Evolutionary conservation across 306 rosid genomes (phyloP).

Genomic region (Quercus suber): DNA sequence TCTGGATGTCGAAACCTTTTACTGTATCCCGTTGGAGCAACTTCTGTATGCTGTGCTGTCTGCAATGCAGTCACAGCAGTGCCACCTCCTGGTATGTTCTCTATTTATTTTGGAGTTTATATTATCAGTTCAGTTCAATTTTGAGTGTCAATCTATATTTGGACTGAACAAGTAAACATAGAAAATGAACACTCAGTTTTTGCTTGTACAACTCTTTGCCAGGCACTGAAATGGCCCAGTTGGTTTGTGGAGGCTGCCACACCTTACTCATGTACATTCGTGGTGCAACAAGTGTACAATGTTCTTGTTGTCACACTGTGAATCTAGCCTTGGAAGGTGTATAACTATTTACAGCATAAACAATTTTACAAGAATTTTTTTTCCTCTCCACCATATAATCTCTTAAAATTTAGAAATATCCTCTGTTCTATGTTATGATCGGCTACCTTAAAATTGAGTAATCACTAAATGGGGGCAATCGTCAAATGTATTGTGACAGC

Average conservation of each 20-base stretch:
- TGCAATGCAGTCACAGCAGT: conserved; percentile 96
- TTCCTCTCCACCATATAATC: conserved; percentile 7
- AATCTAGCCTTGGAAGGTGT: conserved; percentile 97
- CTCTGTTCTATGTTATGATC: not conserved
- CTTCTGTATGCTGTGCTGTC: conserved; percentile 97
- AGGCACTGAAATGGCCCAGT: conserved; percentile 99
- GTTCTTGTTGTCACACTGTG: conserved; percentile 98
- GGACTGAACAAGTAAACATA: conserved; percentile 1
- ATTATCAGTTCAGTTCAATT: conserved; percentile 14
- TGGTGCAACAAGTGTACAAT: conserved; percentile 93
- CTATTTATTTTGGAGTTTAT: not conserved
- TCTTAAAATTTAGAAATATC: not conserved
- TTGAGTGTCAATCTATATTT: not conserved
- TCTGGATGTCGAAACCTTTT: conserved; percentile 95
- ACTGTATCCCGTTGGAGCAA: conserved; percentile 89
- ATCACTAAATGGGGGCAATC: conserved; percentile 10
- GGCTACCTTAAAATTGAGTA: not conserved
- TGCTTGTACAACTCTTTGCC: conserved; percentile 5
- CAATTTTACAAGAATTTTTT: not conserved
- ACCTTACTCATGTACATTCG: conserved; percentile 96
- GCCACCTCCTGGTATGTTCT: conserved; percentile 83
- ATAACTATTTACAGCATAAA: not conserved
- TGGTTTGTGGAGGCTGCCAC: conserved; percentile 97
- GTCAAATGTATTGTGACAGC: conserved; percentile 54
- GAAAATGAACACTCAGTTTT: not conserved